Base-by-base conservation (phyloP, 345 rosid genomes). In the Camelina laxa region DNA sequence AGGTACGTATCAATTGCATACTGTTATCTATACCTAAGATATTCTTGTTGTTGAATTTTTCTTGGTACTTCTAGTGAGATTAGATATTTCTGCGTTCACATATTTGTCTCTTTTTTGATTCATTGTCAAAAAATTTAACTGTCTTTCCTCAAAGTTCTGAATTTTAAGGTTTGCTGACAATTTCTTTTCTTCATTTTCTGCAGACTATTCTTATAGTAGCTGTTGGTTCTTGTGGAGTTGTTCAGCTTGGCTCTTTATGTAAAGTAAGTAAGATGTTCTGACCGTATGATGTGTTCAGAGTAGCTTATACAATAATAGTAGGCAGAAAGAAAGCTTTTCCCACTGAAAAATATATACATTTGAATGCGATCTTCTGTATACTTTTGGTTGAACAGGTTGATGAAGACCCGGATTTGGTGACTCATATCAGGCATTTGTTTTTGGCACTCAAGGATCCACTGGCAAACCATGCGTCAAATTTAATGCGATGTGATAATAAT, bases 211-310 rank as follows among this genome's bases (percentile, higher is more conserved):
- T 81, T 66, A 87, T 87, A 65, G 84, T 87, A 39, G 87, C 97
- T 77, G 88, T 88, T 73, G 86, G 82, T 76, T 87, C 96, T 5
- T 81, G 80, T 82, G 98, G 98, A 80, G 97, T 93, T 75, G 82
- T 91, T 60, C 98, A 93, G 83, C 93, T 93, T 71, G 98, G 96
- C 69, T 91, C 97, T 60, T 80, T 85, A 63, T 78, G 72, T 67
- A 80, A 87, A 70, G 98, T 93, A 87, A 86, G 97, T 56, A 56
- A 15, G 19, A 48, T 56, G 54, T 27, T 56, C 12, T 57, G 47
- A 21, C 2, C 55, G 15, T n/a, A 36, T 54, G 16, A 21, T 15
- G 53, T 41, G 20, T 51, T 75, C 13, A 39, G 60, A 59, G 30
- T 53, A 58, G 42, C 24, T 4, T 33, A 9, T 31, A 9, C 42